Conservation (phyloP, 257 asterid species). For the Plantago ovata region DNA sequence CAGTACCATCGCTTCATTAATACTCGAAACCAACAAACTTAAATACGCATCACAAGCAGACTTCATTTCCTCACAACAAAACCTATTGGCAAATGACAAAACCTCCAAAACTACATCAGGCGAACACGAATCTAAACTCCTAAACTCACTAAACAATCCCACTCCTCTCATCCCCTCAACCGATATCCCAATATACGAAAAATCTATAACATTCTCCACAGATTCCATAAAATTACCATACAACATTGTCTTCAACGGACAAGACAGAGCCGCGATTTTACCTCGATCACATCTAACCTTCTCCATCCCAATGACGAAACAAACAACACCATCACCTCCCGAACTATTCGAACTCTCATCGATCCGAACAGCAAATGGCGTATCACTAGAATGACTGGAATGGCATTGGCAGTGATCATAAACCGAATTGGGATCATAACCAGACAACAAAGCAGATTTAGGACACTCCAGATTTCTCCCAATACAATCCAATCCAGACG, state of each 20-base stretch:
- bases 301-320: conserved; percentile 69
- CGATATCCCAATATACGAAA: conserved; percentile 66
- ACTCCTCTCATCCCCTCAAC: conserved; percentile 74
- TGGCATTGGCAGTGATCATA: conserved; percentile 41
- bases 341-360: conserved; percentile 10
- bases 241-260: conserved; percentile 71
- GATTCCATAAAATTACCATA: conserved; percentile 81
- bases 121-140: conserved; percentile 50
- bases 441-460: conserved; percentile 32
- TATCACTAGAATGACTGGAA: conserved; percentile 7
- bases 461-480: conserved; percentile 57
- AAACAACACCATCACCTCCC: conserved; percentile 38
- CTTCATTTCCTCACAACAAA: conserved; percentile 84
- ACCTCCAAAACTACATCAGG: conserved; percentile 69
- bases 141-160: conserved; percentile 60
- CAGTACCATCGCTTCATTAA: conserved; percentile 59
- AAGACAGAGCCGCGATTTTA: conserved; percentile 75
- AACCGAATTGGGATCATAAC: conserved; percentile 38
- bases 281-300: conserved; percentile 73
- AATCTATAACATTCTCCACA: conserved; percentile 47
- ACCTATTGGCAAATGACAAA: conserved; percentile 63
- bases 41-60: conserved; percentile 68
- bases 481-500: conserved; percentile 43
- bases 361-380: conserved; percentile 15
- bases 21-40: conserved; percentile 56